Evolutionary conservation across 257 asterid species (phyloP).

Genomic region (Capsicum chinense): DNA sequence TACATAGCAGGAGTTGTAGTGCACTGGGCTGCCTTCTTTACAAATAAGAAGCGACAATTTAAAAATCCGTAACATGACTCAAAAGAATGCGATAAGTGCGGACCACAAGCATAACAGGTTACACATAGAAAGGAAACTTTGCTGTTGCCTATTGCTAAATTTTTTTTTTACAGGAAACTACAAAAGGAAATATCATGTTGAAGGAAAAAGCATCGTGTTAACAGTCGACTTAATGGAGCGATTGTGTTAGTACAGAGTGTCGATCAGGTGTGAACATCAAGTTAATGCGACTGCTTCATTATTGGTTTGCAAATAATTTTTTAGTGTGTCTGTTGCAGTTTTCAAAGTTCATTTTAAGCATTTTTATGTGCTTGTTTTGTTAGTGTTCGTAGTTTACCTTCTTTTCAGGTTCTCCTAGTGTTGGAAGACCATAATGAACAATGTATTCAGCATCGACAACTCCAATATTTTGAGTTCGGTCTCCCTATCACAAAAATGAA

Average conservation of each 20-base stretch:
- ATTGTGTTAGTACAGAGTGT: background rate
- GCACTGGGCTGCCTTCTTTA: too few species aligned
- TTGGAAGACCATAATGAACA: constrained; percentile 83
- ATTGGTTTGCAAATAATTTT: background rate
- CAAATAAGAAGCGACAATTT: too few species aligned
- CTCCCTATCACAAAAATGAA: constrained; percentile 54
- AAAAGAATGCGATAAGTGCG: background rate
- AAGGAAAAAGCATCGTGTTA: background rate
- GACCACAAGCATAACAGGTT: background rate
- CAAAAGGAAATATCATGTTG: background rate
- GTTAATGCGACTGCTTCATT: background rate
- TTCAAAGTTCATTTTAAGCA: background rate
- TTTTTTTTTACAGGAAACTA: background rate
- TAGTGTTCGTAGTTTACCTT: constrained; percentile 39
- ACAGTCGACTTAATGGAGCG: background rate
- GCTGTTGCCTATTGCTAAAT: background rate
- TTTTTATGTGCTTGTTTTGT: background rate
- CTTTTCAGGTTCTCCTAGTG: constrained; percentile 70
- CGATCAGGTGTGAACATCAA: background rate
- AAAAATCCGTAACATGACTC: background rate
- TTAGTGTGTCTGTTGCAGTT: background rate
- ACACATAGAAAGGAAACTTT: background rate
- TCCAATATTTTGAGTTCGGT: constrained; percentile 68
- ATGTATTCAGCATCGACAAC: constrained; percentile 85
- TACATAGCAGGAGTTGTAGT: too few species aligned